Percentiles rank a stretch among this genome's conserved stretches.
Conservation (phyloP, 306 rosid species). For the Castanea crenata region DNA sequence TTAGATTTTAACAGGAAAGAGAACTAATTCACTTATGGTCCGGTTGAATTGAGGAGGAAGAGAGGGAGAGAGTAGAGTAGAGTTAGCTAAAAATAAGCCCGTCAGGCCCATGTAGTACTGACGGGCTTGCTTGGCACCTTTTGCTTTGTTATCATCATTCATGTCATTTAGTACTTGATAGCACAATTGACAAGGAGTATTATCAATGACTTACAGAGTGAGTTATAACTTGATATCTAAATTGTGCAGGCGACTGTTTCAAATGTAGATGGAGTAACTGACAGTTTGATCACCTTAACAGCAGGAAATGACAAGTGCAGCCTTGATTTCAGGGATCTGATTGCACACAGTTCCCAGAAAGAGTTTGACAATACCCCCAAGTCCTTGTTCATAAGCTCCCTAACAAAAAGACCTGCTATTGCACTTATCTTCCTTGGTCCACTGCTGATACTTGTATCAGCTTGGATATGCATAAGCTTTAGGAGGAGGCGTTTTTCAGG, state of each 20-base stretch:
- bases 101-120: background rate
- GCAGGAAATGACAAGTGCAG: constrained; percentile 35
- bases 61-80: no score
- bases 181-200: no score
- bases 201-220: background rate
- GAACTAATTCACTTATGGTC: background rate
- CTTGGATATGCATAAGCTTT: constrained; percentile 31
- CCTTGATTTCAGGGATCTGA: constrained; percentile 45
- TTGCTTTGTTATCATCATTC: background rate
- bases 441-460: constrained; percentile 25
- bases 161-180: background rate
- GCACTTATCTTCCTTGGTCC: constrained; percentile 24
- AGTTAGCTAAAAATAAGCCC: no score
- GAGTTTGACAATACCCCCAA: constrained; percentile 24
- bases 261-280: constrained; percentile 22
- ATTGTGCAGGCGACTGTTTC: constrained; percentile 38
- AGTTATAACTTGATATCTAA: constrained; percentile 11
- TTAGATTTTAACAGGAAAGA: background rate
- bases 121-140: background rate
- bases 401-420: constrained; percentile 15
- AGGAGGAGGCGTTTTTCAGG: constrained; percentile 15
- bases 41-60: no score
- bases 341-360: constrained; percentile 3
- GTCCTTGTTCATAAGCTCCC: constrained; percentile 18
- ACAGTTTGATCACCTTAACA: constrained; percentile 22